Conservation (phyloP, 1,284 basidiomycete species). For the Ganoderma multipileum region DNA sequence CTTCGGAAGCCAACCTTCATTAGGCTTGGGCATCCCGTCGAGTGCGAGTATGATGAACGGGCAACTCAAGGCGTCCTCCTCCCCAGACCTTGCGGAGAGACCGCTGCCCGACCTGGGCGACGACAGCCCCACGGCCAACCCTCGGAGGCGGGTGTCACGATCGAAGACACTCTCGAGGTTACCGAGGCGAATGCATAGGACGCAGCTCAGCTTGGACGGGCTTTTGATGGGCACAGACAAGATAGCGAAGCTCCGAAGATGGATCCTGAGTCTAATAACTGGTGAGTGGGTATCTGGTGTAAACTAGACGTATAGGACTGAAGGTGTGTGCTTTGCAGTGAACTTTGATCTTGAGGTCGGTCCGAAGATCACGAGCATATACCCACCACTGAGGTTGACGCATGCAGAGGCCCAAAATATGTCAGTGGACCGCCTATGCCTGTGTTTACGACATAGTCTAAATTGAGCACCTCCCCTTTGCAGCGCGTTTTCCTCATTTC, state of each 20-base stretch:
- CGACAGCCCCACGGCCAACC: slow-evolving; percentile 5
- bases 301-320: background rate
- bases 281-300: slow-evolving; percentile 47
- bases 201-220: slow-evolving; percentile 35
- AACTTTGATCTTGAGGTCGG: slow-evolving; percentile 91
- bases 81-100: slow-evolving; percentile 38
- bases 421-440: slow-evolving; percentile 52
- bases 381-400: slow-evolving; percentile 67
- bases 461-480: slow-evolving; percentile 17
- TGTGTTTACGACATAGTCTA: background rate
- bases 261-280: slow-evolving; percentile 82
- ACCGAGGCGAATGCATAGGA: slow-evolving; percentile 26
- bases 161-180: slow-evolving; percentile 49
- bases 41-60: slow-evolving; percentile 17
- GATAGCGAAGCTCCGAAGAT: slow-evolving; percentile 64
- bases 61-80: slow-evolving; percentile 40
- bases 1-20: background rate
- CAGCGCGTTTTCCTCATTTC: slow-evolving; percentile 94
- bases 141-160: slow-evolving; percentile 39
- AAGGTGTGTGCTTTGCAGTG: slow-evolving; percentile 52
- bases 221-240: slow-evolving; percentile 55
- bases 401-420: slow-evolving; percentile 83
- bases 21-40: background rate
- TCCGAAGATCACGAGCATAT: slow-evolving; percentile 80
- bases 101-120: slow-evolving; percentile 17